phyloP scores from a whole-genome alignment of 129 eudicot genomes.

The Silybum marianum region DNA sequence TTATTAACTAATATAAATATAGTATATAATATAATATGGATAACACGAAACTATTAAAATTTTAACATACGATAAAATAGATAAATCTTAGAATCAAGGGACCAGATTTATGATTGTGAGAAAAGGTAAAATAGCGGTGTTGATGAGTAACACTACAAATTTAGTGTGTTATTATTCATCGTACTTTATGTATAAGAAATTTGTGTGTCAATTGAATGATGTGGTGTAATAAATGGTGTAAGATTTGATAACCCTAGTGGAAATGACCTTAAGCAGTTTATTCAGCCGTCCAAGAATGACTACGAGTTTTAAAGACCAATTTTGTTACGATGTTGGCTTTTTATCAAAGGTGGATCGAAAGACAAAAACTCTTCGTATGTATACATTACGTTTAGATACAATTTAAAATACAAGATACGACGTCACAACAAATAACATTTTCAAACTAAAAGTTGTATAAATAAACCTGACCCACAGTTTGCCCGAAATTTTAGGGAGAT shows the following conservation, averaged over 20 bases:
- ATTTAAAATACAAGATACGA: background rate
- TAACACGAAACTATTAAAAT: background rate
- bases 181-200: too few relatives aligned
- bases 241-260: too few relatives aligned
- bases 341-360: background rate
- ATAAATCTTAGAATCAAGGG: background rate
- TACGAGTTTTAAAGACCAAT: background rate
- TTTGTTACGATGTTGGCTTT: background rate
- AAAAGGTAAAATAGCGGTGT: too few relatives aligned
- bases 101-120: background rate
- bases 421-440: background rate
- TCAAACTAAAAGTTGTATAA: background rate
- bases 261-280: background rate
- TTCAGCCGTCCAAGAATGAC: background rate
- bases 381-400: background rate
- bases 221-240: background rate
- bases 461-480: slow-evolving; percentile 2
- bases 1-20: too few relatives aligned
- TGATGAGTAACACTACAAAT: too few relatives aligned
- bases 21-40: too few relatives aligned
- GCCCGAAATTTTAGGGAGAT: background rate
- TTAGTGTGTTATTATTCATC: background rate
- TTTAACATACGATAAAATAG: too few relatives aligned
- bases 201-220: too few relatives aligned
- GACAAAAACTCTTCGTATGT: background rate